phyloP scores from a whole-genome alignment of 768 basidiomycete genomes.

The Phlebiopsis flavidoalba region DNA sequence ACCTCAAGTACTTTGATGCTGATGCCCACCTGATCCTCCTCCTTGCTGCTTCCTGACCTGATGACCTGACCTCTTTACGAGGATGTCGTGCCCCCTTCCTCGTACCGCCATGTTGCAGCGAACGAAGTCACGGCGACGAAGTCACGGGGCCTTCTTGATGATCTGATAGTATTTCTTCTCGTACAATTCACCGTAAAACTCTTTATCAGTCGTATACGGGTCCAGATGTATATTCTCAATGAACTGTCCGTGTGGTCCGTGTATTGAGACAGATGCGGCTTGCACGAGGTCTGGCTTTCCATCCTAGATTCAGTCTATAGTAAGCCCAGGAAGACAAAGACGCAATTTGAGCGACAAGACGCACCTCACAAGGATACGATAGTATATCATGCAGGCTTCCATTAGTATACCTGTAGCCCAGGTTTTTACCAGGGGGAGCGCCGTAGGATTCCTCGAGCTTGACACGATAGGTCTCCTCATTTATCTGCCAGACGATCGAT shows the following conservation, averaged over 20 bases:
- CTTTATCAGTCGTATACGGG: slow-evolving; percentile 60
- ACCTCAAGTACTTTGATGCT: no score
- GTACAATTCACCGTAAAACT: slow-evolving; percentile 78
- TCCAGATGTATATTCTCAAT: slow-evolving; percentile 85
- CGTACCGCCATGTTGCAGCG: slow-evolving; percentile 38
- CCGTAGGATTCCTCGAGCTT: slow-evolving; percentile 50
- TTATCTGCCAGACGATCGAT: slow-evolving; percentile 85
- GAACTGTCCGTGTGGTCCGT: slow-evolving; percentile 80
- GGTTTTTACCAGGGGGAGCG: slow-evolving; percentile 31
- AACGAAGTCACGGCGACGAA: slow-evolving; percentile 77
- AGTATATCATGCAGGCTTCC: slow-evolving; percentile 93
- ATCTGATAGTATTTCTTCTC: slow-evolving; percentile 56
- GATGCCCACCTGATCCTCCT: no score
- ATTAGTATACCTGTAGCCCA: slow-evolving; percentile 53
- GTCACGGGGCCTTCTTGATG: slow-evolving; percentile 57
- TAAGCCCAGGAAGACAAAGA: background rate
- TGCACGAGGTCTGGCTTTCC: slow-evolving; percentile 75
- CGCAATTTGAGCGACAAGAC: background rate
- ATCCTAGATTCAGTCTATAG: slow-evolving; percentile 47
- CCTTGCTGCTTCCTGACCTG: no score
- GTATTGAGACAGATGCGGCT: slow-evolving; percentile 79
- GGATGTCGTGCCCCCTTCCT: slow-evolving; percentile 61
- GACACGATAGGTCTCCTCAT: slow-evolving; percentile 77
- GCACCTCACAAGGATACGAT: slow-evolving; percentile 90
- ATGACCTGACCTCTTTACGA: slow-evolving; percentile 91